phyloP scores from a whole-genome alignment of 108 stramenopile genomes.

The Fistulifera solaris region DNA sequence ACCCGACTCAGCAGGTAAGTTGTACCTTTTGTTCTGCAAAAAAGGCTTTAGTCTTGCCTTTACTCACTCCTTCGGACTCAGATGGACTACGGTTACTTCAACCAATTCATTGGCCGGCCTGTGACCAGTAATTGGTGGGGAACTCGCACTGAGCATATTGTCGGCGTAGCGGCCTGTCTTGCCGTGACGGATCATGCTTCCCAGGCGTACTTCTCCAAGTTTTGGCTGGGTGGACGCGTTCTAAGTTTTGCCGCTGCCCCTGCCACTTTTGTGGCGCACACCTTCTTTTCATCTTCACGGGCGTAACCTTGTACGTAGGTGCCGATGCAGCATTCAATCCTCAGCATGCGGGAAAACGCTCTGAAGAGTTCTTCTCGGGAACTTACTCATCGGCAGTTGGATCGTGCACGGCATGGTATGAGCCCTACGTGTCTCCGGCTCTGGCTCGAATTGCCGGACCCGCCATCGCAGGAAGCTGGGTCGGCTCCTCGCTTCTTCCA shows the following conservation, averaged over 20 bases:
- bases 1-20: conserved; percentile 36
- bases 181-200: conserved; percentile 44
- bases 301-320: conserved; percentile 34
- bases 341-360: conserved; percentile 24
- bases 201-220: conserved; percentile 23
- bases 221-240: conserved; percentile 5
- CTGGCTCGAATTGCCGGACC: conserved; percentile 33
- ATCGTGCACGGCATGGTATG: conserved; percentile 38
- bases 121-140: conserved; percentile 38
- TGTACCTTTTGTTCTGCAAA: background rate
- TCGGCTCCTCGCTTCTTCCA: conserved; percentile 31
- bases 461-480: conserved; percentile 24
- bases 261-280: conserved; percentile 48
- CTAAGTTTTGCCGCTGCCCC: conserved; percentile 41
- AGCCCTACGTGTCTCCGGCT: conserved; percentile 36
- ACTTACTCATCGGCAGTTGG: conserved; percentile 34
- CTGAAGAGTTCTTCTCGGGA: conserved; percentile 18
- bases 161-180: conserved; percentile 42
- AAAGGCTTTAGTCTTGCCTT: background rate
- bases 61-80: background rate
- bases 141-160: conserved; percentile 48
- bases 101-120: conserved; percentile 33
- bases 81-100: conserved; percentile 53
- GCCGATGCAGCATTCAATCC: conserved; percentile 44
- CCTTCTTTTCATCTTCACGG: conserved; percentile 47